Conservation (phyloP, 305 asterid species). For the Nicotiana rustica region DNA sequence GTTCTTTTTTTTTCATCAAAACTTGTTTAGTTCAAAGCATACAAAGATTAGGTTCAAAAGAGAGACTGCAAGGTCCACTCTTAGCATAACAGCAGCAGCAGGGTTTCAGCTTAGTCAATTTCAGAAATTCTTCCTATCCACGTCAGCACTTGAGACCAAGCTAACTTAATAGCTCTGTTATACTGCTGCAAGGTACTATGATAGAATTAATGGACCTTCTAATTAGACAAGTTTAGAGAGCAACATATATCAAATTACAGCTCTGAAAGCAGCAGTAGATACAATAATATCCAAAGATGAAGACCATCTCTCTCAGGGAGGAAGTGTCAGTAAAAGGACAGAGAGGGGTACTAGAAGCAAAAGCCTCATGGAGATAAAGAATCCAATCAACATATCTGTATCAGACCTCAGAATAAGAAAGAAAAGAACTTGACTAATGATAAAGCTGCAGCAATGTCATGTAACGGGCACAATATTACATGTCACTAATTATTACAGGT, state of each 20-base stretch:
- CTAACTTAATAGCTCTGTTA: slow-evolving; percentile 8
- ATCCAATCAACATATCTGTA: slow-evolving; percentile 19
- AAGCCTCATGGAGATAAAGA: slow-evolving; percentile 31
- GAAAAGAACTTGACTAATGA: not conserved
- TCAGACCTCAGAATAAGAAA: not conserved
- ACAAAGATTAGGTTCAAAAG: not conserved
- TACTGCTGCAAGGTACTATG: not conserved
- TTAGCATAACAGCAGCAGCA: slow-evolving; percentile 7
- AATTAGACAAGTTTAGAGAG: slow-evolving; percentile 19
- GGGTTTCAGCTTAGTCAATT: slow-evolving; percentile 15
- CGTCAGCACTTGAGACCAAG: slow-evolving; percentile 30
- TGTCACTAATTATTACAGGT: too few relatives aligned
- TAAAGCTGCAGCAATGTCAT: slow-evolving; percentile 19
- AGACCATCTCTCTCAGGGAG: slow-evolving; percentile 19
- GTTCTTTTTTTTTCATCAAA: not conserved
- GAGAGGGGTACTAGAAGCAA: not conserved
- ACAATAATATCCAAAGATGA: slow-evolving; percentile 16
- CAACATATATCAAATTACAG: slow-evolving; percentile 7
- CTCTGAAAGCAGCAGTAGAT: slow-evolving; percentile 10
- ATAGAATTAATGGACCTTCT: not conserved
- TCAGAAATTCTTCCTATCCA: slow-evolving; percentile 17
- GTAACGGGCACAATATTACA: not conserved
- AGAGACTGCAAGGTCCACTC: not conserved
- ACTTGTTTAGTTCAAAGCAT: not conserved
- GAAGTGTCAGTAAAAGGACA: not conserved